Base-by-base conservation (phyloP, 805 yeast species). In the Candida fluviatilis region DNA sequence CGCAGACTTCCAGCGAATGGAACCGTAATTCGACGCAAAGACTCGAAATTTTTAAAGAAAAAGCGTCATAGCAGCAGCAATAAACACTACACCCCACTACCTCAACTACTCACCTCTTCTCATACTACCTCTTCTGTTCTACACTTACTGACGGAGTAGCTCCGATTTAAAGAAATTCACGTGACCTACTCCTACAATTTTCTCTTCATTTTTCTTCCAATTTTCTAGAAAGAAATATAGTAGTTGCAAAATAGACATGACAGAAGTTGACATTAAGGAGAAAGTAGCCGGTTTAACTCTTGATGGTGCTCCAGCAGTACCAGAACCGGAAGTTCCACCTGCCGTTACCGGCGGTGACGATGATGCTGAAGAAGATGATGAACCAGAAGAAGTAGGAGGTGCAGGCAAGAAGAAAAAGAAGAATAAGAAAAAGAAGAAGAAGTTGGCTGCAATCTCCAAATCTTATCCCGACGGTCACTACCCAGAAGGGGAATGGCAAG, bases 401-500 rank as follows among this genome's bases (percentile, higher is more conserved):
- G 37, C 17, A 5, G 47, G 43, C 13, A 48, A 54, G 37, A 60
- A 60, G 47, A 64, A 62, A 51, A 58, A 70, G 58, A 62, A 69
- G 55, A 74, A 75, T 51, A 76, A 69, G 54, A 73, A 69, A 60
- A 72, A 69, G 56, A 71, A 73, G 57, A 68, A 68, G 48, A 66
- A 80, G 42, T 63, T 79, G 27, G 78, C 76, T 19, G 81, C 83
- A 26, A 81, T 93, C 40, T 76, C 80, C 16, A 67, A 72, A 31
- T 68, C 80, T 36, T 91, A 76, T 60, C 83, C 91, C 0, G 83
- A 78, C 21, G 85, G 80, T 0, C 64, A 68, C 2, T 90, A 77
- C 54, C 96, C 97, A 4, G 93, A 82, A 54, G 96, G 97, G 37
- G 83, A 87, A 64, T 84, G 89, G 82, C 66, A 69, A 58, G 95